Evolutionary conservation across 805 yeast species (phyloP), one percentile per base, ranked within the genome.

Genomic region (Lachancea mirantina): DNA sequence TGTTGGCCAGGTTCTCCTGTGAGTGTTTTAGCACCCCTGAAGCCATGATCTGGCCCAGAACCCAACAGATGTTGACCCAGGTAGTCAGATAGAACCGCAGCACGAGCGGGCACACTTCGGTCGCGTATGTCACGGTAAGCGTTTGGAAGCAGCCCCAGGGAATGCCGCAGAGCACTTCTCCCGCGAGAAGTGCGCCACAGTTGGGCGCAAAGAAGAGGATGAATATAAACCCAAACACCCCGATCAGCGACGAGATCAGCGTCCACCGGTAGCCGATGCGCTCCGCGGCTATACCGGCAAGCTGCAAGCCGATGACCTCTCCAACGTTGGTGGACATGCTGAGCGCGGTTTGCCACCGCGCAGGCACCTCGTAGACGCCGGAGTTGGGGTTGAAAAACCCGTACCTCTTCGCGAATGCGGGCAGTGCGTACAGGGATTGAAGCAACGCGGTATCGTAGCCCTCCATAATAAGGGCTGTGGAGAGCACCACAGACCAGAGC

Each of bases 121-220:
- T 60, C 11, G 77, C 73, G 46, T 74, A 74, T 4, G 73, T 54
- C 10, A 71, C 67, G 4, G 72, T 59, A 42, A 74, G 47, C 17
- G 73, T 64, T 39, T 65, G 71, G 47, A 71, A 71, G 13, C 61
- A 60, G 32, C 80, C 79, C 74, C 76, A 72, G 8, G 67, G 61
- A 13, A 72, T 35, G 36, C 74, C 74, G 19, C 64, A 50, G 10
- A 67, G 45, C 14, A 66, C 41, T 41, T 68, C 68, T 32, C 72
- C 70, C 8, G 54, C 61, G 19, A 61, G 52, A 28, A 68, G 51
- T 31, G 57, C 60, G 9, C 53, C 52, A n/a, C 61, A 40, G 36
- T 48, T 51, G 9, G 59, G 56, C 18, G 76, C 69, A 46, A 71
- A 71, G 44, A 70, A 69, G 25, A 59, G 55, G 30, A 70, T 55